Percentiles rank a stretch among this genome's conserved stretches.
phyloP scores from a whole-genome alignment of 345 rosid species.

The Moringa oleifera region DNA sequence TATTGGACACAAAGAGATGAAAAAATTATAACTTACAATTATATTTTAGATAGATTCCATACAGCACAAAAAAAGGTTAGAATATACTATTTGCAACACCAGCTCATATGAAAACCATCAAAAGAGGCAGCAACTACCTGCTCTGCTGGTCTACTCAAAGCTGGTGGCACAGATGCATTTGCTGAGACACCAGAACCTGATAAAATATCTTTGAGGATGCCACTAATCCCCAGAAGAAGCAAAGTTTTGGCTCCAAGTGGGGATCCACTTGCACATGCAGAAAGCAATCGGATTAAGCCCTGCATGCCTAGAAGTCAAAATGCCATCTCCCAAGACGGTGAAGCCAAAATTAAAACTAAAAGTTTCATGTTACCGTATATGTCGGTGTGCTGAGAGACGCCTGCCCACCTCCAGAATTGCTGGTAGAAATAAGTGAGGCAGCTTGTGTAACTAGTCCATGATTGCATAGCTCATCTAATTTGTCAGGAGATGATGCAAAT shows the following conservation, averaged over 20 bases:
- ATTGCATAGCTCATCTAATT: constrained; percentile 90
- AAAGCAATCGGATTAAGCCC: constrained; percentile 94
- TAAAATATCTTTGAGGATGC: constrained; percentile 86
- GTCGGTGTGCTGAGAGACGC: constrained; percentile 87
- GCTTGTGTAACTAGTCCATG: constrained; percentile 97
- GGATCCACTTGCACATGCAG: constrained; percentile 98
- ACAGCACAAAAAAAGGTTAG: too few relatives aligned
- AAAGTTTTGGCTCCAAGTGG: constrained; percentile 88
- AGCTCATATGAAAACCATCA: background rate
- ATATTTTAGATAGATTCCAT: too few relatives aligned
- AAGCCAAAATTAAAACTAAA: constrained; percentile 1
- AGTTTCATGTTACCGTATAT: constrained; percentile 59
- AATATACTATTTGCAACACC: too few relatives aligned
- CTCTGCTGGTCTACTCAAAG: constrained; percentile 90
- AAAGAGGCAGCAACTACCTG: constrained; percentile 48
- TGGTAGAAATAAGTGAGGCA: constrained; percentile 89
- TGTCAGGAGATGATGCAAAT: constrained; percentile 84
- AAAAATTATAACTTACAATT: too few relatives aligned
- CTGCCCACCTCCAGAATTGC: constrained; percentile 91
- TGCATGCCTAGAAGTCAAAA: constrained; percentile 35
- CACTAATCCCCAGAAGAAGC: constrained; percentile 91
- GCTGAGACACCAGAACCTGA: constrained; percentile 83
- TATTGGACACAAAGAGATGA: too few relatives aligned
- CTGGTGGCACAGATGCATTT: constrained; percentile 81
- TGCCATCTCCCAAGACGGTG: constrained; percentile 11